Base-by-base conservation (phyloP, 2,329 filamentous ascomycete genomes). In the Fusarium sp. region DNA sequence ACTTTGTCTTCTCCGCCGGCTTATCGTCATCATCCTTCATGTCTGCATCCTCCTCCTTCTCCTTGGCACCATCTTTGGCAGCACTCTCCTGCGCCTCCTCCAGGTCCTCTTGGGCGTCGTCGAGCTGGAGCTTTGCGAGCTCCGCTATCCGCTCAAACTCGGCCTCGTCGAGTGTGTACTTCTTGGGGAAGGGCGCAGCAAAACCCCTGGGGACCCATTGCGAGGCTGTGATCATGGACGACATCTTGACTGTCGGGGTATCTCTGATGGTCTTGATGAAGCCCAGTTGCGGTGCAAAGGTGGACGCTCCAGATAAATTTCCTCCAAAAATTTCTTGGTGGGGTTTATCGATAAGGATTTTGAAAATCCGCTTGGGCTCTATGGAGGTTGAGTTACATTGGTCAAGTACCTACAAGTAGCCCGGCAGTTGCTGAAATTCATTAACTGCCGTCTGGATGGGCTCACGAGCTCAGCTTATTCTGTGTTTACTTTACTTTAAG, bases 61-160 rank as follows among this genome's bases (percentile, higher is more conserved):
- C 29, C 42, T 78, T 76, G 38, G 66, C 65, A 38, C 80, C 70
- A 33, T 78, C 77, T 71, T 83, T 78, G 74, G 74, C 70, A 54
- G 81, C 77, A 71, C 80, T 76, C 33, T 82, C 88, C 79, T 91
- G 87, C 13, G 95, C 95, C 77, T 93, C 91, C 75, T 93, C 90
- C 71, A 97, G 85, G 80, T 97, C 95, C 31, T 95, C 94, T 80
- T 96, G 93, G 29, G 97, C 97, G 84, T 98, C 97, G 80, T 98
- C 94, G 35, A 98, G 89, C 84, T 97, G 93, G 71, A 94, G 86
- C 82, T 93, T 91, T 33, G 93, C 93, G 74, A 95, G 87, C 80
- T 89, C 88, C 18, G 92, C 92, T 85, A 95, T 95, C 79, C 93
- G 90, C 79, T 91, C 89, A 79, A 93, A 94, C 82, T 95, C 93